Evolutionary conservation across 2,329 filamentous ascomycete genomes (phyloP), one percentile per base, ranked within the genome.

Genomic region (Hypoxylon sp.): DNA sequence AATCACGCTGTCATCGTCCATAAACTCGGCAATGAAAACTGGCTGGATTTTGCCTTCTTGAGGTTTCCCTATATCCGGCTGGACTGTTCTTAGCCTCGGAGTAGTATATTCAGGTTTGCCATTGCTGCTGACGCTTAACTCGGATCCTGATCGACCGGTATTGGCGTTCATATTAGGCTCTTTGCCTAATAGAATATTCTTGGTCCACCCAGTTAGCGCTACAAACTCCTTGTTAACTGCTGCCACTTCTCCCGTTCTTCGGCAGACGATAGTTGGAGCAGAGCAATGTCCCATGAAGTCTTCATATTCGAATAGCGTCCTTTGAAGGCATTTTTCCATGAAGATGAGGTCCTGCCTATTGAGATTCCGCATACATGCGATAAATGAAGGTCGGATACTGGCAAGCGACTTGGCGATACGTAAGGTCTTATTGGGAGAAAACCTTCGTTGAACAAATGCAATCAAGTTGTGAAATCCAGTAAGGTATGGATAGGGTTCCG

Each of bases 301-400:
- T 77, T 98, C 94, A 75, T 97, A 97, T 78, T 97, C 94, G 76
- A 94, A 94, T 10, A 98, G 85, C 0, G 94, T 97, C 39, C 96
- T 89, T 80, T 99, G 96, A 77, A 98, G 94, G 76, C 93, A 97
- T 81, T 97, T 97, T 80, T 99, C 96, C 92, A 97, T 97, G 79
- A 98, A 98, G 22, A 99, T 90, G 29, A 98, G 84, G 79, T 99
- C 96, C 75, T 96, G 91, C 17, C 91, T 86, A 71, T 94, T 94
- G 67, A 98, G 84, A n/a, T 93, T 94, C 75, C 93, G 92, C 19
- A 93, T 97, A 69, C 94, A 97, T 10, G 94, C 91, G 70, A 98
- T 95, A 78, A 99, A 96, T 0, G 94, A 96, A 1, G 96, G 95
- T 6, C 96, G 91, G 73, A 98, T 97, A 48, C 92, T 94, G 5